phyloP scores from a whole-genome alignment of 108 stramenopile genomes.

The Cyclotella distinguenda region DNA sequence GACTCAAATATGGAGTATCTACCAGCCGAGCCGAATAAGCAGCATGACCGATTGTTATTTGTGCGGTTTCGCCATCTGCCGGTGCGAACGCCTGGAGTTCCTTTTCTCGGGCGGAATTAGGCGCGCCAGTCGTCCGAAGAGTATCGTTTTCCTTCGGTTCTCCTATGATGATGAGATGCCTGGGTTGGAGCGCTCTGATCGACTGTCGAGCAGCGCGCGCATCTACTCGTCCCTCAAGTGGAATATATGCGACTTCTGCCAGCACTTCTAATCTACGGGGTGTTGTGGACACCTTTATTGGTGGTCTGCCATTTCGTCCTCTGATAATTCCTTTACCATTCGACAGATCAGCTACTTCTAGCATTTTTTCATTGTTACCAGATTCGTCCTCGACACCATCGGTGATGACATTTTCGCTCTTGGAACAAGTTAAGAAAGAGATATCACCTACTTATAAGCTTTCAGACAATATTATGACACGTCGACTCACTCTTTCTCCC shows the following conservation, averaged over 20 bases:
- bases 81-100: slow-evolving; percentile 47
- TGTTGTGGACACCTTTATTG: slow-evolving; percentile 71
- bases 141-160: slow-evolving; percentile 73
- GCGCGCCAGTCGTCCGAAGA: slow-evolving; percentile 39
- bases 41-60: slow-evolving; percentile 77
- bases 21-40: slow-evolving; percentile 78
- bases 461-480: neutral
- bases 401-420: slow-evolving; percentile 14
- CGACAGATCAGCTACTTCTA: slow-evolving; percentile 79
- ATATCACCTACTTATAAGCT: neutral
- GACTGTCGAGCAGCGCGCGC: slow-evolving; percentile 83
- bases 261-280: slow-evolving; percentile 70
- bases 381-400: slow-evolving; percentile 33
- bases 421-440: neutral
- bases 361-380: slow-evolving; percentile 63
- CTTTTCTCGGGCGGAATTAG: slow-evolving; percentile 2
- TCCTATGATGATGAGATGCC: slow-evolving; percentile 82
- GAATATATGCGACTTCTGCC: slow-evolving; percentile 82
- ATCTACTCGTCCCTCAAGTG: slow-evolving; percentile 82
- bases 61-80: slow-evolving; percentile 62
- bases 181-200: slow-evolving; percentile 82
- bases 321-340: slow-evolving; percentile 87
- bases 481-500: slow-evolving; percentile 14
- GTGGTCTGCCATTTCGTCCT: slow-evolving; percentile 81
- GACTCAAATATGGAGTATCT: slow-evolving; percentile 76